Evolutionary conservation across 163 green algal species (phyloP).

Genomic region (Trebouxia gelatinosa): DNA sequence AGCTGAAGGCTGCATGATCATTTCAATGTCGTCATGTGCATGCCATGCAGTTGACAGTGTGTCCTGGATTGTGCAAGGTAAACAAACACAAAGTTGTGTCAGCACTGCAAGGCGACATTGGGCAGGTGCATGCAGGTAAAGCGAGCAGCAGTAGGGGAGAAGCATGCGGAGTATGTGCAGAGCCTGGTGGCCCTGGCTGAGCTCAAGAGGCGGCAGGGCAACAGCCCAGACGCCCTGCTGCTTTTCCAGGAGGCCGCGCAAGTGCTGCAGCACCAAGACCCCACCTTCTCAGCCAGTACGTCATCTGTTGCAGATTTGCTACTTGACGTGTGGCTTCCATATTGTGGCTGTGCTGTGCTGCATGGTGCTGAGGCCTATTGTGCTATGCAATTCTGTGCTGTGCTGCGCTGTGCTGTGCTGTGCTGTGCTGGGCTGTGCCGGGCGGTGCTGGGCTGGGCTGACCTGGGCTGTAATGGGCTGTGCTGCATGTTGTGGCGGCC

Average conservation of each 20-base stretch:
- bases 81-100: no score
- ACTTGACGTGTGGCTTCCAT: not conserved
- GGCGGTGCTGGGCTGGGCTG: no score
- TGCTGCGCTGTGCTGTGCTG: not conserved
- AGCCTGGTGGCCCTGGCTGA: not conserved
- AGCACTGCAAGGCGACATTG: no score
- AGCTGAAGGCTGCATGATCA: no score
- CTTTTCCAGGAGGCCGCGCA: constrained; percentile 16
- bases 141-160: not conserved
- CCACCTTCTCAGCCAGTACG: not conserved
- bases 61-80: no score
- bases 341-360: not conserved
- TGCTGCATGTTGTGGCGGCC: not conserved
- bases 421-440: no score
- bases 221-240: constrained; percentile 3
- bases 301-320: not conserved
- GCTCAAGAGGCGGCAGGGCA: not conserved
- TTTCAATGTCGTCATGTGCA: no score
- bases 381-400: not conserved
- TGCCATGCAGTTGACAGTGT: no score
- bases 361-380: no score
- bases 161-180: constrained; percentile 17
- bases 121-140: constrained; percentile 22
- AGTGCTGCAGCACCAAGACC: constrained; percentile 1
- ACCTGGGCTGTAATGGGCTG: no score